These are phyloP conservation scores for Solanum etuberosum DNA, from an alignment of 257 asterid species.

Conservation along the genomic window DNA sequence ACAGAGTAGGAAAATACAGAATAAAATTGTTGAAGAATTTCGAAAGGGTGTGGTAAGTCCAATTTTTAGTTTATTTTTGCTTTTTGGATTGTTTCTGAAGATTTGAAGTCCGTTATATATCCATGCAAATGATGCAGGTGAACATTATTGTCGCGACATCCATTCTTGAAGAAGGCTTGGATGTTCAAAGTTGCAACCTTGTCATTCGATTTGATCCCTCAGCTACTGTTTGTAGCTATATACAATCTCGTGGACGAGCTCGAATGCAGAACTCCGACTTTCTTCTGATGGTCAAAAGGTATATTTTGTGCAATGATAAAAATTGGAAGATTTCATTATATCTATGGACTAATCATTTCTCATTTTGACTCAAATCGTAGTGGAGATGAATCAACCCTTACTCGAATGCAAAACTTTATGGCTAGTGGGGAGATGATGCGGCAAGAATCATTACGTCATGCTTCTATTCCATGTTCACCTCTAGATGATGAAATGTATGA, in stretches of 20 bases:
- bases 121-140: slow-evolving; percentile 33
- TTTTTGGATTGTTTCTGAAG: background rate
- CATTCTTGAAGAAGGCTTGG: slow-evolving; percentile 90
- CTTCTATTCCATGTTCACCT: slow-evolving; percentile 54
- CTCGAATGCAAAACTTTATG: slow-evolving; percentile 37
- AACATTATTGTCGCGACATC: slow-evolving; percentile 75
- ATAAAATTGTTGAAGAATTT: slow-evolving; percentile 44
- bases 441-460: slow-evolving; percentile 46
- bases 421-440: slow-evolving; percentile 62
- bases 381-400: slow-evolving; percentile 32
- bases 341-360: background rate
- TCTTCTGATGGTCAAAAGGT: slow-evolving; percentile 60
- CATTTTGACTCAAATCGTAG: slow-evolving; percentile 16
- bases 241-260: slow-evolving; percentile 92
- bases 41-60: slow-evolving; percentile 30
- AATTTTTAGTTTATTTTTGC: background rate
- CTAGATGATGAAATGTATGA: slow-evolving; percentile 21
- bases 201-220: slow-evolving; percentile 80
- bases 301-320: background rate
- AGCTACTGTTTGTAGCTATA: slow-evolving; percentile 68
- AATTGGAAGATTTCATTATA: background rate
- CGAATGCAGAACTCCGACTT: slow-evolving; percentile 80
- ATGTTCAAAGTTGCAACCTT: slow-evolving; percentile 88
- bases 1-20: slow-evolving; percentile 58
- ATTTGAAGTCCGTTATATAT: background rate